Evolutionary conservation across 306 rosid genomes (phyloP).

Genomic region (Rosa rugosa): DNA sequence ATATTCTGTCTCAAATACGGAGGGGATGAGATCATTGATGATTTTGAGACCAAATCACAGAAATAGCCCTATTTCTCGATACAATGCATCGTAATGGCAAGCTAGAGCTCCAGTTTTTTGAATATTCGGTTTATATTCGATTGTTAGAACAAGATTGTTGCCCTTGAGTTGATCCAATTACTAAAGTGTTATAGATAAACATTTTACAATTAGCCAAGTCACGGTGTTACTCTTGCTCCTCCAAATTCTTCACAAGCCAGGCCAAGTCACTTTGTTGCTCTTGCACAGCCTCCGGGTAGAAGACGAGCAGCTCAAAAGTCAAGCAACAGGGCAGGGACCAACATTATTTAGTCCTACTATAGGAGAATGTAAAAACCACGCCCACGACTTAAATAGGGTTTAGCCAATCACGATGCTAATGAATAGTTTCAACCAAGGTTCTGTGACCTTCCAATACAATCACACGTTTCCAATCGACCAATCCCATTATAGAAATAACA

Average conservation of each 20-base stretch:
- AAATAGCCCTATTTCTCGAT: too few relatives aligned
- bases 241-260: not conserved
- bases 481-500: not conserved
- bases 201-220: not conserved
- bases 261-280: not conserved
- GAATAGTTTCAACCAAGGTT: not conserved
- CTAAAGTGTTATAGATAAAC: too few relatives aligned
- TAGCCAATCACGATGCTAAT: not conserved
- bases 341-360: too few relatives aligned
- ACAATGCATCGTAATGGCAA: too few relatives aligned
- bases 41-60: not conserved
- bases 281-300: not conserved
- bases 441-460: too few relatives aligned
- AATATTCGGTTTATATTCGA: not conserved
- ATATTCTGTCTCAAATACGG: too few relatives aligned
- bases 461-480: too few relatives aligned
- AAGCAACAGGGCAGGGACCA: too few relatives aligned
- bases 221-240: not conserved
- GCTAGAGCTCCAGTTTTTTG: not conserved
- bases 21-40: too few relatives aligned
- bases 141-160: too few relatives aligned
- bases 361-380: too few relatives aligned
- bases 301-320: not conserved
- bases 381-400: not conserved
- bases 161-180: too few relatives aligned